These are phyloP conservation scores for Madurella fahalii DNA, from an alignment of 2,329 filamentous ascomycete genomes.

Conservation along the genomic window DNA sequence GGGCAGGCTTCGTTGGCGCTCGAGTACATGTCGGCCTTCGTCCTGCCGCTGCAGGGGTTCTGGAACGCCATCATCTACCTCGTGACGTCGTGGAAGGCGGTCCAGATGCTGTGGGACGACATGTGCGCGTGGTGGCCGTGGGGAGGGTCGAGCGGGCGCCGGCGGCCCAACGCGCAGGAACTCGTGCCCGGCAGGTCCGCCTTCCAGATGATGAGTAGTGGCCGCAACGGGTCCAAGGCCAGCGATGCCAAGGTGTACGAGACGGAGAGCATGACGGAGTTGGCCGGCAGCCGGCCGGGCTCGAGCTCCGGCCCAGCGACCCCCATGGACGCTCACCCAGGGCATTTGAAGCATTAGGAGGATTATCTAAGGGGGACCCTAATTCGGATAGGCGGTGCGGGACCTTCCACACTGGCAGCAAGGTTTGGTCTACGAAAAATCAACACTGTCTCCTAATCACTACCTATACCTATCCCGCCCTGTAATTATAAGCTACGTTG, in stretches of 20 bases:
- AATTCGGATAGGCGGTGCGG: too few relatives aligned
- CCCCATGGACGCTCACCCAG: not conserved
- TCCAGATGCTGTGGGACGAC: conserved; percentile 45
- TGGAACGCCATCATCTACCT: conserved; percentile 81
- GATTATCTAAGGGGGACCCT: not conserved
- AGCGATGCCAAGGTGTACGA: conserved; percentile 37
- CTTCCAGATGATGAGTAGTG: conserved; percentile 33
- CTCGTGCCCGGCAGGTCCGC: conserved; percentile 23
- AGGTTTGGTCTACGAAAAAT: too few relatives aligned
- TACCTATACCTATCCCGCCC: too few relatives aligned
- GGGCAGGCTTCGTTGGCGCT: conserved; percentile 52
- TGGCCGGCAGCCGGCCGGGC: conserved; percentile 37
- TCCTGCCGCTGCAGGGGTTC: conserved; percentile 76
- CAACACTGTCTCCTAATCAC: too few relatives aligned
- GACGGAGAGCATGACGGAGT: conserved; percentile 49
- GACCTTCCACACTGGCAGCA: too few relatives aligned
- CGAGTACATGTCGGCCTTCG: conserved; percentile 66
- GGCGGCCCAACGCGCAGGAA: conserved; percentile 24
- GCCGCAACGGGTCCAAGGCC: conserved; percentile 22
- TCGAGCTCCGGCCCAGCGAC: conserved; percentile 27
- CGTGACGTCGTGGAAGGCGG: conserved; percentile 63
- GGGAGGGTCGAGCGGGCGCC: not conserved
- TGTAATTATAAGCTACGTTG: not conserved
- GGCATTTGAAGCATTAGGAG: not conserved
- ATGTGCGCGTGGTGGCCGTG: conserved; percentile 22